Conservation (phyloP, 2,329 filamentous ascomycete genomes). For the Didymella sp. region DNA sequence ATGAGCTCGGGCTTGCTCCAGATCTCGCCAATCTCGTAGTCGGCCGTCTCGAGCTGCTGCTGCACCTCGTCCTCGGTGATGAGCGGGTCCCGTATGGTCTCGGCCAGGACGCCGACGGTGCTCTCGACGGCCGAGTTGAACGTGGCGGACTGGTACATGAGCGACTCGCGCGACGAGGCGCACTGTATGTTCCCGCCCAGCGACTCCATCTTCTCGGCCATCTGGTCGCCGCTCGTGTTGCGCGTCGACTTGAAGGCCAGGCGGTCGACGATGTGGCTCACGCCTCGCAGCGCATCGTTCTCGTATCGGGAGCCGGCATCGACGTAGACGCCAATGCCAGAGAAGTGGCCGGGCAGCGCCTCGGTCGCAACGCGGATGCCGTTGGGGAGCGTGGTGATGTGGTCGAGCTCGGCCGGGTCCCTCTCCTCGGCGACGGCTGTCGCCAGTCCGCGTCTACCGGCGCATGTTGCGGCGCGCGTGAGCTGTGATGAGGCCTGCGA, state of each 20-base stretch:
- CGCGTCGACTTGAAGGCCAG: conserved; percentile 91
- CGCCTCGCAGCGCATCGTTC: conserved; percentile 80
- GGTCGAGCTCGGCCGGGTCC: conserved; percentile 87
- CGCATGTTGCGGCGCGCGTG: conserved; percentile 3
- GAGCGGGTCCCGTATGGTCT: conserved; percentile 86
- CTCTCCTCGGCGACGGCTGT: conserved; percentile 41
- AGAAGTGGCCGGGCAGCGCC: conserved; percentile 91
- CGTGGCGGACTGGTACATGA: conserved; percentile 99
- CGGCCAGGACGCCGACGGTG: conserved; percentile 83
- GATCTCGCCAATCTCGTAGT: conserved; percentile 96
- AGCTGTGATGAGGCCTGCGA: conserved; percentile 28
- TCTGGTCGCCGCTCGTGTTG: conserved; percentile 75
- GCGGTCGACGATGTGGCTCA: conserved; percentile 95
- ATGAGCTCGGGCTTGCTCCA: conserved; percentile 98
- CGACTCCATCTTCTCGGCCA: conserved; percentile 85
- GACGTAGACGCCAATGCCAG: conserved; percentile 93
- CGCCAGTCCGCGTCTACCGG: conserved; percentile 10
- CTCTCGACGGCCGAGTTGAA: conserved; percentile 92
- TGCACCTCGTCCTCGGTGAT: conserved; percentile 87
- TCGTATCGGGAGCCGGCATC: conserved; percentile 96
- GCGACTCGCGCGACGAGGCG: conserved; percentile 88
- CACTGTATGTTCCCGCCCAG: conserved; percentile 97
- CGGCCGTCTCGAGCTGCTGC: conserved; percentile 86
- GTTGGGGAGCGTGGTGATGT: conserved; percentile 88
- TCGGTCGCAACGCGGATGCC: conserved; percentile 94